Base-by-base conservation (phyloP, 345 rosid species). In the Xanthoceras sorbifolium region DNA sequence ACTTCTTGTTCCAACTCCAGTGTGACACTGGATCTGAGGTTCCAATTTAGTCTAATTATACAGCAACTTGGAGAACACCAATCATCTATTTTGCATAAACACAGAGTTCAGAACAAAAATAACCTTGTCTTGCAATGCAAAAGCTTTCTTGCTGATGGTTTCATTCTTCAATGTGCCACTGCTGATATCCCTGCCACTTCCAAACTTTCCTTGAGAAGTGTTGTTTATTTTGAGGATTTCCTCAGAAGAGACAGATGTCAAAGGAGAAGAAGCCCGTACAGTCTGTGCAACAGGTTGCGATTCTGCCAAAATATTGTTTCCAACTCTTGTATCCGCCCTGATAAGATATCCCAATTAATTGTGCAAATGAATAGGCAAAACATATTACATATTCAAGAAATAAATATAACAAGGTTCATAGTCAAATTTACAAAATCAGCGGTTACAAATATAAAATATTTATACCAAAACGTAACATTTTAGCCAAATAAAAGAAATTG, bases 121-220 rank as follows among this genome's bases (percentile, higher is more conserved):
- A 42, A 95, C 99, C 98, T 95, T 95, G 81, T 96, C 98, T 83
- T 95, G 99, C 83, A 93, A 74, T 28, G 97, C 94, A 86, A 96
- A 96, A 71, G 92, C 91, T 77, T 89, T 92, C 76, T 75, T 90
- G 88, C 87, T 85, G 74, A 88, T 79, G 66, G 93, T 93, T 86
- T 93, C 97, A 79, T 76, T 87, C 89, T 90, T 92, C 80, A 86
- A 79, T 69, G 84, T 80, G 78, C 90, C 63, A 40, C 84, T 55
- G 70, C 80, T 72, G 46, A 46, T 69, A 68, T 78, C 87, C 69
- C 84, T 84, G 75, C 88, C 87, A 11, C 86, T 85, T 79, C 82
- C 86, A 23, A 79, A 79, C 62, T 85, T 84, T 72, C 84, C 75
- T 77, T 84, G 84, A 50, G 86, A 75, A 77, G 60, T 38, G 77